Evolutionary conservation across 768 basidiomycete species (phyloP).

Genomic region (Trametes cubensis): DNA sequence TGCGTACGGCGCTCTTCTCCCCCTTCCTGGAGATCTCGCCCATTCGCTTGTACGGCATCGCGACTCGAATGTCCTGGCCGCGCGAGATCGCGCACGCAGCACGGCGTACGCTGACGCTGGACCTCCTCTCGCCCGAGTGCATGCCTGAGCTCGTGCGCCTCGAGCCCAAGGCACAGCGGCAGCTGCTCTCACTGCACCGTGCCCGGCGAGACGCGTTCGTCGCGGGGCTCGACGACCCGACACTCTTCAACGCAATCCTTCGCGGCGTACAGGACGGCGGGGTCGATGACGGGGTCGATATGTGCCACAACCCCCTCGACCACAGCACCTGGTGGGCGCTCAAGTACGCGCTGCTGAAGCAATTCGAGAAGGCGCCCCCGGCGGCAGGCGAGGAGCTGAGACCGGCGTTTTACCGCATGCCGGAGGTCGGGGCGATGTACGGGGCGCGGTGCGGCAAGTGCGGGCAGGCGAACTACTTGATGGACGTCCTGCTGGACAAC

Average conservation of each 20-base stretch:
- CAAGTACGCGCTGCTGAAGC: slow-evolving; percentile 26
- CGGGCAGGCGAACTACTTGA: slow-evolving; percentile 7
- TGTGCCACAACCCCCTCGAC: slow-evolving; percentile 22
- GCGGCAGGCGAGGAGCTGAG: slow-evolving; percentile 15
- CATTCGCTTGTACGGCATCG: slow-evolving; percentile 52
- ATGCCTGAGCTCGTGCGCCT: slow-evolving; percentile 39
- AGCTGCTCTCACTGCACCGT: slow-evolving; percentile 45
- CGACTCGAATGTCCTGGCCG: slow-evolving; percentile 48
- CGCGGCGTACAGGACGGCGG: slow-evolving; percentile 4
- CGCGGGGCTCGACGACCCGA: slow-evolving; percentile 39
- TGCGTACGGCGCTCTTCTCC: slow-evolving; percentile 46
- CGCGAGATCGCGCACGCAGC: slow-evolving; percentile 49
- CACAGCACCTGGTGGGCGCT: slow-evolving; percentile 26
- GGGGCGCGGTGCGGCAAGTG: slow-evolving; percentile 25
- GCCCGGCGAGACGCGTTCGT: slow-evolving; percentile 44
- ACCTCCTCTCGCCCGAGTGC: slow-evolving; percentile 42
- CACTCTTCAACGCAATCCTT: slow-evolving; percentile 38
- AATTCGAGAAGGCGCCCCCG: slow-evolving; percentile 20
- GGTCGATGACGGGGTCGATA: not conserved
- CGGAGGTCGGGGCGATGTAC: slow-evolving; percentile 20
- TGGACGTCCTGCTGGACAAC: slow-evolving; percentile 23
- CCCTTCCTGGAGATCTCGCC: slow-evolving; percentile 47
- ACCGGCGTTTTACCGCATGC: slow-evolving; percentile 10
- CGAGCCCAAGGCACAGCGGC: slow-evolving; percentile 39
- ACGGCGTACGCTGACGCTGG: slow-evolving; percentile 42